Conservation (phyloP, 2,329 filamentous ascomycete genomes). For the Colletotrichum endophyticum region DNA sequence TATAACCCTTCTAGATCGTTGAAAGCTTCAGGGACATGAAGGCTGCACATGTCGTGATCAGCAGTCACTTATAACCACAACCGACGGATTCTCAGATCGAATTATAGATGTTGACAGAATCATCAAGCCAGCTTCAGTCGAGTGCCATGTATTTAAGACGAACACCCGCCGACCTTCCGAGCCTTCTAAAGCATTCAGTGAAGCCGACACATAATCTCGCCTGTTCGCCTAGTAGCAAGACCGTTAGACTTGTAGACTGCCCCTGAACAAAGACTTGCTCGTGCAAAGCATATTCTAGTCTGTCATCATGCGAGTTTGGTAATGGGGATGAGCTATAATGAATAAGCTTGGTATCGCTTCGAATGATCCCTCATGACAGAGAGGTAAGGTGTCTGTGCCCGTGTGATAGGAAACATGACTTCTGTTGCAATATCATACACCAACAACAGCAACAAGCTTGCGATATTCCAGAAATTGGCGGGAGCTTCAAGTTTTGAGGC, state of each 20-base stretch:
- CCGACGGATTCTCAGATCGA: background rate
- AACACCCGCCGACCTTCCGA: background rate
- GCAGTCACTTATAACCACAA: background rate
- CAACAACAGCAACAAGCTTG: background rate
- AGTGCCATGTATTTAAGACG: background rate
- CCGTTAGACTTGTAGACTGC: background rate
- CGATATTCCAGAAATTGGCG: background rate
- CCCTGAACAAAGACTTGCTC: background rate
- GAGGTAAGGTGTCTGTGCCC: background rate
- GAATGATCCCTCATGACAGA: background rate
- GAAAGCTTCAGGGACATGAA: background rate
- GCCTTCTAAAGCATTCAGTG: background rate
- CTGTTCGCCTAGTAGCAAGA: background rate
- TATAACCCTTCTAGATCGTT: accelerated
- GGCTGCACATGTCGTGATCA: background rate
- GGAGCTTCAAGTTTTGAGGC: background rate
- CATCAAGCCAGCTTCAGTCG: background rate
- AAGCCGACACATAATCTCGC: background rate
- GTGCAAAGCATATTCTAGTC: background rate
- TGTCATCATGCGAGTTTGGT: background rate
- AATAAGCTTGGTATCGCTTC: background rate
- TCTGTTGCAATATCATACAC: background rate
- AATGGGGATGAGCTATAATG: background rate
- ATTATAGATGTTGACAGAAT: background rate
- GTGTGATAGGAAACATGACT: background rate